These are phyloP conservation scores for Zymoseptoria crescenta DNA, from an alignment of 2,329 filamentous ascomycete species.

Conservation along the genomic window DNA sequence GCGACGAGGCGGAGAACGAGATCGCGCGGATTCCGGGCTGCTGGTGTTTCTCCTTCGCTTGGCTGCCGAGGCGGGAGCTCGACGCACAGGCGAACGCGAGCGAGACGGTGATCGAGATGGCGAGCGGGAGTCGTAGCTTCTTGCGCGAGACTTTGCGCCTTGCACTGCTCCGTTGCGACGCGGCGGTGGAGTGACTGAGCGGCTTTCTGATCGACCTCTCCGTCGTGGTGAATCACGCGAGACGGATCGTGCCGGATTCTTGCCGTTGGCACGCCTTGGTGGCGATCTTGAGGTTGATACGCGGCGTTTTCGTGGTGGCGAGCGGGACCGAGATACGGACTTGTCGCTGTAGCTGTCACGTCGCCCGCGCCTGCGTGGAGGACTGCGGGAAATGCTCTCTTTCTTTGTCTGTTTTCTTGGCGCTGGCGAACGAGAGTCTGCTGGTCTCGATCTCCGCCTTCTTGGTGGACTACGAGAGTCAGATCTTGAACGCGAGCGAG, in stretches of 20 bases:
- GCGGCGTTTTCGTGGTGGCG: slow-evolving; percentile 6
- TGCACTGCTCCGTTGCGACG: slow-evolving; percentile 10
- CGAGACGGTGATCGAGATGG: slow-evolving; percentile 15
- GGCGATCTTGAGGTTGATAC: slow-evolving; percentile 24
- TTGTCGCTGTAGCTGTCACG: slow-evolving; percentile 16
- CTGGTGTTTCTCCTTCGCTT: slow-evolving; percentile 25
- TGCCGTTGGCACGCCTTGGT: slow-evolving; percentile 17
- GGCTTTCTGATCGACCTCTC: slow-evolving; percentile 17
- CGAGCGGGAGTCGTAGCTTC: slow-evolving; percentile 21
- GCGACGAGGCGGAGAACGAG: slow-evolving; percentile 17
- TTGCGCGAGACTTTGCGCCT: slow-evolving; percentile 16
- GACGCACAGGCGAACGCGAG: slow-evolving; percentile 2
- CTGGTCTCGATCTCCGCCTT: slow-evolving; percentile 13
- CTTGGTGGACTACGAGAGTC: slow-evolving; percentile 12
- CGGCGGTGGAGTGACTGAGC: slow-evolving; percentile 18
- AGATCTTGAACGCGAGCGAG: slow-evolving; percentile 6
- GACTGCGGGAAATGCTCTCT: slow-evolving; percentile 14
- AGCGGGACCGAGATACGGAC: slow-evolving; percentile 14
- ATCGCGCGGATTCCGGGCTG: slow-evolving; percentile 21
- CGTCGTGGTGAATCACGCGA: slow-evolving; percentile 25
- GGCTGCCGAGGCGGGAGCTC: slow-evolving; percentile 8
- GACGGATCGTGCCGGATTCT: slow-evolving; percentile 13
- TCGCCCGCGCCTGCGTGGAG: slow-evolving; percentile 16
- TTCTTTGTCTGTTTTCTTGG: slow-evolving; percentile 7
- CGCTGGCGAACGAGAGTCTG: slow-evolving; percentile 23